Conservation (phyloP, 192 early-diverging fungal species). For the Oehlia diaphana region DNA sequence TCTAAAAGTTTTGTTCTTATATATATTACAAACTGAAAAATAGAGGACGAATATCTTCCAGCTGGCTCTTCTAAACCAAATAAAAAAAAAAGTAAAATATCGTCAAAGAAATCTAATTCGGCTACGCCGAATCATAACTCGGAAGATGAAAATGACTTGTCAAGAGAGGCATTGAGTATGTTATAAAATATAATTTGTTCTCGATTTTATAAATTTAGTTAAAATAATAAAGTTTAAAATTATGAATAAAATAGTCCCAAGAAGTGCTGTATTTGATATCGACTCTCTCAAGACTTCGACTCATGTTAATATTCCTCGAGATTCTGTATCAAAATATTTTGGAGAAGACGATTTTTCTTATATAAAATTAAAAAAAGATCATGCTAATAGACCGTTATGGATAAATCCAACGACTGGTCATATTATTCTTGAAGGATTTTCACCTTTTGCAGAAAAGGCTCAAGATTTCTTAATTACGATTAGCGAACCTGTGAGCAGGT, state of each 20-base stretch:
- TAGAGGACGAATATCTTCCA: neutral
- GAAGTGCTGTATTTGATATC: constrained; percentile 40
- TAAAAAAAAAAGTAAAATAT: neutral
- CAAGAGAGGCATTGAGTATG: neutral
- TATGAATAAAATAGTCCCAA: constrained; percentile 35
- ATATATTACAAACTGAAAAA: neutral
- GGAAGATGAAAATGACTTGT: constrained; percentile 21
- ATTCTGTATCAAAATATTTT: constrained; percentile 65
- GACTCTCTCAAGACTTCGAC: constrained; percentile 2
- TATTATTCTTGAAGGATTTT: constrained; percentile 96
- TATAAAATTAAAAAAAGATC: constrained; percentile 85
- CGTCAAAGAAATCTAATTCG: neutral
- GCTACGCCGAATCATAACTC: constrained; percentile 7
- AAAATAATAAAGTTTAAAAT: neutral
- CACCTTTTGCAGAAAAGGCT: constrained; percentile 92
- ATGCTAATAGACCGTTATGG: constrained; percentile 87
- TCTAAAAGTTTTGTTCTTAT: neutral
- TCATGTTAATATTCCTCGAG: constrained; percentile 25
- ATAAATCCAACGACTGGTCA: constrained; percentile 77
- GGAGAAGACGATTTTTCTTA: constrained; percentile 73
- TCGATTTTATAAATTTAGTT: neutral
- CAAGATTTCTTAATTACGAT: constrained; percentile 96
- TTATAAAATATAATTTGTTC: neutral
- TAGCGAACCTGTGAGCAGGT: constrained; percentile 90
- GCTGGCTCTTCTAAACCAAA: neutral